Conservation (phyloP, 2,329 filamentous ascomycete genomes). For the Microdochium trichocladiopsis region DNA sequence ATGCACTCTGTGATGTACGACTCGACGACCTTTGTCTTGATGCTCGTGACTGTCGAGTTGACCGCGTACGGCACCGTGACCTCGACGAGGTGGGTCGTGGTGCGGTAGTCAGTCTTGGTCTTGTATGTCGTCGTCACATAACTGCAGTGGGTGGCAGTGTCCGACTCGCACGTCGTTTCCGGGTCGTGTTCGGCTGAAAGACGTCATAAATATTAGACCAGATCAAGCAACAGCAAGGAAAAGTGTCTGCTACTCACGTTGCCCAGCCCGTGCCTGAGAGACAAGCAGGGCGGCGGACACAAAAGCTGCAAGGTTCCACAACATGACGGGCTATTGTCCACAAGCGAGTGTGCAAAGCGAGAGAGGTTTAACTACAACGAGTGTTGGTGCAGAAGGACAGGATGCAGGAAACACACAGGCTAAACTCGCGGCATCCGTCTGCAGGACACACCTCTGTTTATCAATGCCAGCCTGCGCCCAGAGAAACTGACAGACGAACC, state of each 20-base stretch:
- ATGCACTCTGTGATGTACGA: conserved; percentile 8
- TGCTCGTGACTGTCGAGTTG: neutral
- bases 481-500: too few species aligned
- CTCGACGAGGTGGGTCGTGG: conserved; percentile 4
- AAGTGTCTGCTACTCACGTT: too few species aligned
- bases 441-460: neutral
- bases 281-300: neutral
- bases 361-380: neutral
- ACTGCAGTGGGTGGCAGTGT: neutral
- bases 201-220: too few species aligned
- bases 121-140: neutral
- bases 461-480: too few species aligned
- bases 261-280: neutral
- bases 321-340: neutral
- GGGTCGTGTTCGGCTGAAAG: too few species aligned
- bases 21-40: neutral
- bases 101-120: conserved; percentile 5
- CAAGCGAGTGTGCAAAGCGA: neutral
- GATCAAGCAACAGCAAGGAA: too few species aligned
- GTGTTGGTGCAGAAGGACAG: too few species aligned
- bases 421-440: neutral
- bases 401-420: neutral
- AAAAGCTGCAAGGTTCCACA: neutral
- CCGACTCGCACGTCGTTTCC: neutral
- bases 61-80: too few species aligned